A percentile compares a stretch with the other conserved stretches of the same genome.
Evolutionary conservation across 495 filamentous ascomycete genomes (phyloP).

Genomic region (Penicillium desertorum): DNA sequence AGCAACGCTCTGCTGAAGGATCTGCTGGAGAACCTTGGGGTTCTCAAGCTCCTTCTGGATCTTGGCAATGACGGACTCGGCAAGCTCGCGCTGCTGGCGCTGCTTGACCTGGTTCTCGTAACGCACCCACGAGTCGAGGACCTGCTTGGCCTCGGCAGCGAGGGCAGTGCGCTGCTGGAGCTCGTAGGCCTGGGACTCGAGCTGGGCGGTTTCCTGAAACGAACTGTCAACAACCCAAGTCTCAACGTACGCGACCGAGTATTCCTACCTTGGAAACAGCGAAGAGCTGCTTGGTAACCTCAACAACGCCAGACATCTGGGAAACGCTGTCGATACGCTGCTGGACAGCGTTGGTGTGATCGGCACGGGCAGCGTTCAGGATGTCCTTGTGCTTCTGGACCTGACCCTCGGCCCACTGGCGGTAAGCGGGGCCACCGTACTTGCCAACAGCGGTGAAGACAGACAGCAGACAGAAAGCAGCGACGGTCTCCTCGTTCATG

Average conservation of each 20-base stretch:
- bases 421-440: slow-evolving; percentile 89
- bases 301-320: slow-evolving; percentile 89
- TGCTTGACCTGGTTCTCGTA: slow-evolving; percentile 99
- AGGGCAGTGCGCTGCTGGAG: slow-evolving; percentile 92
- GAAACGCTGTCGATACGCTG: slow-evolving; percentile 86
- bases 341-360: slow-evolving; percentile 95
- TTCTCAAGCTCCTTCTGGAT: slow-evolving; percentile 97
- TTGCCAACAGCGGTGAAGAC: slow-evolving; percentile 87
- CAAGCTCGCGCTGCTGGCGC: slow-evolving; percentile 94
- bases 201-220: slow-evolving; percentile 85
- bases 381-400: slow-evolving; percentile 86
- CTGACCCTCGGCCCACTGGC: slow-evolving; percentile 85
- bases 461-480: slow-evolving; percentile 82
- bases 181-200: slow-evolving; percentile 94
- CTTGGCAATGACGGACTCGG: slow-evolving; percentile 88
- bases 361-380: slow-evolving; percentile 85
- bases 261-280: slow-evolving; percentile 87
- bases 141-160: slow-evolving; percentile 86
- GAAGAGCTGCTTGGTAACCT: slow-evolving; percentile 94
- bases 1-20: slow-evolving; percentile 88
- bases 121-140: slow-evolving; percentile 96
- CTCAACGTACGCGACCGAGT: neutral
- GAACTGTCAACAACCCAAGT: slow-evolving; percentile 18
- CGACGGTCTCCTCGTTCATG: slow-evolving; percentile 95
- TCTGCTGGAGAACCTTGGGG: slow-evolving; percentile 91